Percentiles rank a stretch among this genome's conserved stretches.
Evolutionary conservation across 495 filamentous ascomycete genomes (phyloP).

Genomic region (Aspergillus nidulans): DNA sequence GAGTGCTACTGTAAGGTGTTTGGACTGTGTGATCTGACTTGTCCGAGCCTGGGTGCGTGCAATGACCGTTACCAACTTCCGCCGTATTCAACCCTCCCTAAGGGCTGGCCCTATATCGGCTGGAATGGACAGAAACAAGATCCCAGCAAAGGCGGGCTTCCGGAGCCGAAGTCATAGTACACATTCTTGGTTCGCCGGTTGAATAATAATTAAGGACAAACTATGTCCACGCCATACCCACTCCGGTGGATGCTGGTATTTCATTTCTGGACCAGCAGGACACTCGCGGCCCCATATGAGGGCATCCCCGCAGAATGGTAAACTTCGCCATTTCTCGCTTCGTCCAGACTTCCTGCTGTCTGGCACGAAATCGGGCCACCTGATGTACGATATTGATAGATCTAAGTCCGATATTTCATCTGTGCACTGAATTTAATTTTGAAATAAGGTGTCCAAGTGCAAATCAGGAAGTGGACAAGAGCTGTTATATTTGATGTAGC

Average conservation of each 20-base stretch:
- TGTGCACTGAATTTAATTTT: not conserved
- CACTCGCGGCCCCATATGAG: not conserved
- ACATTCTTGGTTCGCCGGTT: not conserved
- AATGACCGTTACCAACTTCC: conserved; percentile 45
- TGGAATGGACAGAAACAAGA: conserved; percentile 47
- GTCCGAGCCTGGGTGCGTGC: conserved; percentile 32
- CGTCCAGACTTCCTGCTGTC: not conserved
- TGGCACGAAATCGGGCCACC: not conserved
- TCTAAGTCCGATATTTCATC: not conserved
- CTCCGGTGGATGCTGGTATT: not conserved
- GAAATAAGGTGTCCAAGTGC: not conserved
- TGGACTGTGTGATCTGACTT: conserved; percentile 52
- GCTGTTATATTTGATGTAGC: not conserved
- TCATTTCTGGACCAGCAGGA: not conserved
- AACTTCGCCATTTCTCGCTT: not conserved
- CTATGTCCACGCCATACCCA: not conserved
- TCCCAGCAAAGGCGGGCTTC: conserved; percentile 30
- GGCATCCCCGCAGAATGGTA: not conserved
- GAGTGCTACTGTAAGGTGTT: conserved; percentile 64
- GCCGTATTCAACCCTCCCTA: conserved; percentile 41
- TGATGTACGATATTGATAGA: not conserved
- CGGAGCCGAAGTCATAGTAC: conserved; percentile 24
- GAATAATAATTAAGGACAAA: not conserved
- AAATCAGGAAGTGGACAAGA: not conserved
- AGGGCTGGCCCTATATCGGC: conserved; percentile 50